Percentiles rank a stretch among this genome's conserved stretches.
Conservation (phyloP, 768 basidiomycete species). For the Exsudoporus frostii region DNA sequence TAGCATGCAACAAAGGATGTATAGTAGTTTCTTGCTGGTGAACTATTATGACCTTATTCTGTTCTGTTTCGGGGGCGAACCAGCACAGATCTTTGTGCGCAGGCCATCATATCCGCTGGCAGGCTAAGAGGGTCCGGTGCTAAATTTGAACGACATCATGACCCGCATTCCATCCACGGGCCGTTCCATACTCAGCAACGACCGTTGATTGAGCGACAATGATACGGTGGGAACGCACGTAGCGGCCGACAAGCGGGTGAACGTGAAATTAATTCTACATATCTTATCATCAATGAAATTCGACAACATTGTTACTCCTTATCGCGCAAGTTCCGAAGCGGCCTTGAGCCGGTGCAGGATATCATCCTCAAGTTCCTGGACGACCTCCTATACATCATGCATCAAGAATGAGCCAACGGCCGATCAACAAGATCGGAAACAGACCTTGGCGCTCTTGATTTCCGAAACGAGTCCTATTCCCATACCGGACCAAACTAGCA, state of each 20-base stretch:
- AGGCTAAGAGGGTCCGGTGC: constrained; percentile 2
- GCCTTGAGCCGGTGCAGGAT: constrained; percentile 36
- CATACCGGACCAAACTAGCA: constrained; percentile 67
- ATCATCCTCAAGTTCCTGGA: constrained; percentile 50
- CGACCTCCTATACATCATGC: constrained; percentile 44
- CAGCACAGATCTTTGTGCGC: not conserved
- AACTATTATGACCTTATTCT: not conserved
- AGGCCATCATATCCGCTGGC: constrained; percentile 14
- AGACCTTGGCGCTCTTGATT: constrained; percentile 39
- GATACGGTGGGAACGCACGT: constrained; percentile 20
- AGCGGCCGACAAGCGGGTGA: not conserved
- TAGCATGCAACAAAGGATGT: constrained; percentile 17
- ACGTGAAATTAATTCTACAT: constrained; percentile 1
- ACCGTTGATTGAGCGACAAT: constrained; percentile 4
- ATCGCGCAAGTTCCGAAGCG: constrained; percentile 25
- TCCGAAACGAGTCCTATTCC: constrained; percentile 57
- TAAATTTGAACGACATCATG: constrained; percentile 7
- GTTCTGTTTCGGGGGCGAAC: not conserved
- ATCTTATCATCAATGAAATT: constrained; percentile 23
- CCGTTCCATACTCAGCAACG: constrained; percentile 3
- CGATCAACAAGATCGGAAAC: constrained; percentile 11
- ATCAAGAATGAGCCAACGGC: not conserved
- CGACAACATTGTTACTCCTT: constrained; percentile 13
- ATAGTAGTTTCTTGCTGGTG: constrained; percentile 13
- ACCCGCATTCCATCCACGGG: constrained; percentile 5